Evolutionary conservation across 192 early-diverging fungal species (phyloP), one percentile per base, ranked within the genome.

Genomic region (Entophlyctis luteolus): DNA sequence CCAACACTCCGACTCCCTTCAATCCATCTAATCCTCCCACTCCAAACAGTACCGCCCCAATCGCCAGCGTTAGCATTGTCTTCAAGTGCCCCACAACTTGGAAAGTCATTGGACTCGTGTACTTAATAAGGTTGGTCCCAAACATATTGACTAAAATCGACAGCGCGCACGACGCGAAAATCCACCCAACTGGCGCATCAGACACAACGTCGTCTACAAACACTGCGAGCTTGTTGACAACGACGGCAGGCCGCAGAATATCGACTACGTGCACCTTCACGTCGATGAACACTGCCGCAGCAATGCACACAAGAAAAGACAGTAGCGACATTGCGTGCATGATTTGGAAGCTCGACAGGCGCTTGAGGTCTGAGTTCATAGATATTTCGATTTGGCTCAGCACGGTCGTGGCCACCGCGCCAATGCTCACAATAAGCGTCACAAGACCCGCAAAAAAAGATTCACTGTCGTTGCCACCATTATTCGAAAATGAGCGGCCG

Each of bases 21-120:
- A 29, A 37, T 10, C 63, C 63, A 34, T 54, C 50, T 23, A 66
- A 37, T 27, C 50, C 63, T 1, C 6, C 36, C 16, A 27, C 22
- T n/a, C 63, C 63, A 66, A 66, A 66, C 63, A 66, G 55, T 18
- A 66, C 16, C n/a, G 63, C 63, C 2, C 63, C 63, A n/a, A 66
- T 66, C 23, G 27, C 39, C 5, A 69, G 56, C n/a, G 58, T 60
- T 45, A 69, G 32, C 22, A 69, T 38, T 16, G 67, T 69, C 45
- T 69, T 69, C 42, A 59, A 48, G 45, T 69, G 67, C 22, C 67
- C 67, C 20, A 69, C 58, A 8, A 69, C 67, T 38, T 69, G 67
- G 55, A 52, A 69, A 4, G 67, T 69, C 14, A 69, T 60, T 5
- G 67, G 33, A 48, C 56, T 59, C 34, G 67, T 60, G n/a, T 46